A percentile compares a stretch with the other conserved stretches of the same genome.
Evolutionary conservation across 164 flowering plant genomes (phyloP).

Genomic region (Amborella trichopoda): DNA sequence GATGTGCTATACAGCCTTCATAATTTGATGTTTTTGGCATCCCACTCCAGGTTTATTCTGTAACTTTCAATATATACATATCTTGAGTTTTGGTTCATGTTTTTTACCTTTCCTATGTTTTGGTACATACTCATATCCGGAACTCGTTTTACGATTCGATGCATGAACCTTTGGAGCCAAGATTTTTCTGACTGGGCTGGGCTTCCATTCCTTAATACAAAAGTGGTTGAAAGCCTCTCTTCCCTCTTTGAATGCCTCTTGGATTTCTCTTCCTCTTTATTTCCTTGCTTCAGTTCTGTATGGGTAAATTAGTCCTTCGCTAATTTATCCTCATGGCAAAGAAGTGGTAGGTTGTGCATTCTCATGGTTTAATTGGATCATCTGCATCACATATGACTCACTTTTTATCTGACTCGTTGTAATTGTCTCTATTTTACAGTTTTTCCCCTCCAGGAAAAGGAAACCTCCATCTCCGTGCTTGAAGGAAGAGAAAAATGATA

Average conservation of each 20-base stretch:
- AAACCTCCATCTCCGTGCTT: conserved; percentile 34
- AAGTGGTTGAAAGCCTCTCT: background rate
- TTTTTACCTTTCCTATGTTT: too few relatives aligned
- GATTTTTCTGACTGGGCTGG: too few relatives aligned
- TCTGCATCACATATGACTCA: background rate
- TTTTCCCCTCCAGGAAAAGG: conserved; percentile 63
- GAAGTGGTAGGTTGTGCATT: background rate
- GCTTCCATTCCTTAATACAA: too few relatives aligned
- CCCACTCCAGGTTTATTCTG: too few relatives aligned
- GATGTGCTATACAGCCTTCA: too few relatives aligned
- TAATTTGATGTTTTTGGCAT: too few relatives aligned
- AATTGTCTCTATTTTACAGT: conserved; percentile 40
- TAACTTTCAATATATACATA: too few relatives aligned
- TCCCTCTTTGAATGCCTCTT: background rate
- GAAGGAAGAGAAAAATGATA: conserved; percentile 29
- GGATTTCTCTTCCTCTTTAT: background rate
- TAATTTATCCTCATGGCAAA: too few relatives aligned
- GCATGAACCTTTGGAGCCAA: too few relatives aligned
- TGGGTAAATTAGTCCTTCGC: background rate
- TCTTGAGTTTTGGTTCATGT: too few relatives aligned
- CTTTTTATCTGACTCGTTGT: background rate
- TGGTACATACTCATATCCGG: too few relatives aligned
- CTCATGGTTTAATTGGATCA: background rate
- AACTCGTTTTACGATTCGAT: too few relatives aligned
- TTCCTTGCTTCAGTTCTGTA: background rate